phyloP scores from a whole-genome alignment of 208 protist genomes.

The Acanthamoeba royreba region DNA sequence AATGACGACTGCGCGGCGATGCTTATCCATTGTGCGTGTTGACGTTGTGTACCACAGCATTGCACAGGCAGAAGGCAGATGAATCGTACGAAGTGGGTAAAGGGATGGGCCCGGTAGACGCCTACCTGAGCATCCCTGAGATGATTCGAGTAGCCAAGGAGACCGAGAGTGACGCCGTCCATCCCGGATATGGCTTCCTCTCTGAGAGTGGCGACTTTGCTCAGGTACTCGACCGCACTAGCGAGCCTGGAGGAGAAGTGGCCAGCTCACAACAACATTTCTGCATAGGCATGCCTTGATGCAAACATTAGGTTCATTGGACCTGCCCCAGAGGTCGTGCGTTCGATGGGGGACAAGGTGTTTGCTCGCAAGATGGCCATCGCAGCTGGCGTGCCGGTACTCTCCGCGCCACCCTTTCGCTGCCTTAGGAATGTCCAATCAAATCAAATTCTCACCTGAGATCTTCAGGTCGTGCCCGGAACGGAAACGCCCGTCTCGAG shows the following conservation, averaged over 20 bases:
- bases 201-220: constrained; percentile 66
- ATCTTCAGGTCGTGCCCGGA: constrained; percentile 68
- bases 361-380: constrained; percentile 65
- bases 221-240: constrained; percentile 22
- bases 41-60: background rate
- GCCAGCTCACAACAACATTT: background rate
- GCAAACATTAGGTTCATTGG: constrained; percentile 67
- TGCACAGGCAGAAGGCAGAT: constrained; percentile 72
- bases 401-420: background rate
- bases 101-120: constrained; percentile 71
- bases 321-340: constrained; percentile 48
- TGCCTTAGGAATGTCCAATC: background rate
- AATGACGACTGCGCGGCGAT: background rate
- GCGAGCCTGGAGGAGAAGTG: constrained; percentile 31
- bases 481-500: constrained; percentile 38
- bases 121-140: constrained; percentile 76
- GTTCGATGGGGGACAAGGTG: constrained; percentile 69
- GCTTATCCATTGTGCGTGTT: background rate
- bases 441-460: background rate
- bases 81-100: constrained; percentile 72
- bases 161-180: constrained; percentile 75
- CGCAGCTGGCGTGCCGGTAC: background rate
- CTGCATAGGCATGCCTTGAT: constrained; percentile 19
- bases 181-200: constrained; percentile 72
- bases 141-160: constrained; percentile 75